A percentile compares a stretch with the other conserved stretches of the same genome.
phyloP scores from a whole-genome alignment of 164 flowering plant species.

The Taxillus chinensis region DNA sequence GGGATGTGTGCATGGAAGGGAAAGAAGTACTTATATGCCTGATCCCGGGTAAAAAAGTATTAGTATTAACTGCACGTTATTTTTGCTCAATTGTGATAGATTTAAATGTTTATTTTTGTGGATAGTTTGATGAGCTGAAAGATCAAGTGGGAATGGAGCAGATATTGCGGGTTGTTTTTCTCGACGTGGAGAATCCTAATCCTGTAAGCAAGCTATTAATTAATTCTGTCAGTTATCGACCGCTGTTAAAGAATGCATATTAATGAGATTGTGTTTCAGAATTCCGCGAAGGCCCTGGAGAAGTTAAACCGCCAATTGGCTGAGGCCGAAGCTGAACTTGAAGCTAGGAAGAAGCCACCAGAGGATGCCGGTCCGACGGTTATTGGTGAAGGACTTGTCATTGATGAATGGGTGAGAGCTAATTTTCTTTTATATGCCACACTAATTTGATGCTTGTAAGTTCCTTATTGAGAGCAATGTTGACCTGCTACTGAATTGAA shows the following conservation, averaged over 20 bases:
- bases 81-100: not conserved
- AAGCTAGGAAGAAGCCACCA: conserved; percentile 37
- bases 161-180: conserved; percentile 5
- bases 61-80: too few relatives aligned
- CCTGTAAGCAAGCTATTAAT: not conserved
- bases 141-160: conserved; percentile 4
- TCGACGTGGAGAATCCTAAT: conserved; percentile 2
- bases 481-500: not conserved
- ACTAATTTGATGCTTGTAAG: not conserved
- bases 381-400: conserved; percentile 45
- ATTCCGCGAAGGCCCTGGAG: conserved; percentile 24
- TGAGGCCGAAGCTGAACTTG: conserved; percentile 42
- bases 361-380: conserved; percentile 41
- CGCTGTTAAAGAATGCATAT: not conserved
- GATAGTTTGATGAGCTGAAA: conserved; percentile 3
- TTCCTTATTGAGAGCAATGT: too few relatives aligned
- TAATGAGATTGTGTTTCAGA: not conserved
- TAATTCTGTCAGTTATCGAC: not conserved
- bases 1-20: too few relatives aligned
- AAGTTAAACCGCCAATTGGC: conserved; percentile 43
- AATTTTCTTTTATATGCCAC: too few relatives aligned
- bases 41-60: too few relatives aligned
- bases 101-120: not conserved
- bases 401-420: conserved; percentile 66
- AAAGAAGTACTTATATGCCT: too few relatives aligned